Base-by-base conservation (phyloP, 495 filamentous ascomycete genomes). In the Penicilliopsis zonata region DNA sequence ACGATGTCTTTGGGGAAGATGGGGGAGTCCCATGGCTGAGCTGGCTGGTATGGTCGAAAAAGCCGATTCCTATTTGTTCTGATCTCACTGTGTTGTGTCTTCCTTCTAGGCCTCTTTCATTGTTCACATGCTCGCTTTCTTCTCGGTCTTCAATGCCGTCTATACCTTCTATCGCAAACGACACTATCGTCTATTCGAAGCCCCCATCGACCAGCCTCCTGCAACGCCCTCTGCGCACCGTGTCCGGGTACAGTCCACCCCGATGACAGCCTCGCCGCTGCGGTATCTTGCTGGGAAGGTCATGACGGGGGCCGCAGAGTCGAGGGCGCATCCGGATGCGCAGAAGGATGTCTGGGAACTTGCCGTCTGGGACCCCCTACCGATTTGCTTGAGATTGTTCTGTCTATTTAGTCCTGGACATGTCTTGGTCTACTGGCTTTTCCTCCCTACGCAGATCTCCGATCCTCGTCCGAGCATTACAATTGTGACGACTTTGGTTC, bases 281-380 rank as follows among this genome's bases (percentile, higher is more conserved):
- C 78, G 80, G 21, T 77, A 85, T 30, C 55, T 95, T 26, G 72
- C 74, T 10, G 74, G 67, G 36, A 65, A 86, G 28, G 59, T 94
- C 23, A 57, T 61, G 5, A 46, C 61, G 1, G 57, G 69, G 29
- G 57, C 53, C 9, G 84, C 82, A 9, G 74, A 84, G 34, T 72
- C 78, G 30, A 74, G 86, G 48, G 77, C 85, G 10, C 82, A 94
- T 51, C 86, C 88, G 1, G 80, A 93, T 61, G 70, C 75, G 25
- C 72, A 76, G 14, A 69, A 79, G 3, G 90, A 98, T 55, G 90
- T 98, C 14, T 96, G 92, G 92, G 86, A 98, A 56, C 52, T 98
- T 33, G 71, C 78, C 0, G 70, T 96, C 10, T 98, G 90, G 90
- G 86, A 96, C 46, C 90, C 90, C 9, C 65, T 82, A 17, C 85